phyloP scores from a whole-genome alignment of 208 protist genomes.

The Crithidia fasciculata region DNA sequence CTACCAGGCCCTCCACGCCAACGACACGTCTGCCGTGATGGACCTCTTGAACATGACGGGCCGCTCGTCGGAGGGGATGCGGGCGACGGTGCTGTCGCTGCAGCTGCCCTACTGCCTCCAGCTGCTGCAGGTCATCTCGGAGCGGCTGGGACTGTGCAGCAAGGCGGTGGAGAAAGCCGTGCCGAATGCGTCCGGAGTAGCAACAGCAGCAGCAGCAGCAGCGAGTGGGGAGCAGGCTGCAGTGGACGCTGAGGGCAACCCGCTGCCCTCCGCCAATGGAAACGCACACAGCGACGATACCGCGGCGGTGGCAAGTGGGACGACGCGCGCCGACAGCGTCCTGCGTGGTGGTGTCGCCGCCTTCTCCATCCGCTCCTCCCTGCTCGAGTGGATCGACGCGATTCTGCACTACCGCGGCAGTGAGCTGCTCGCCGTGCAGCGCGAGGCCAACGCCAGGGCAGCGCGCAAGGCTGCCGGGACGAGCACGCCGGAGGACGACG shows the following conservation, averaged over 20 bases:
- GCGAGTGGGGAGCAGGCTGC: background rate
- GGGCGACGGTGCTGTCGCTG: conserved; percentile 65
- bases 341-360: conserved; percentile 46
- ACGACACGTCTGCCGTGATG: conserved; percentile 78
- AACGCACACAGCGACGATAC: background rate
- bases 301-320: background rate
- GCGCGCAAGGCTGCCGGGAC: conserved; percentile 1
- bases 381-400: conserved; percentile 78
- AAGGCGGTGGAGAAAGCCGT: conserved; percentile 22
- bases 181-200: background rate
- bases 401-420: conserved; percentile 81
- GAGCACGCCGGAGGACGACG: conserved; percentile 6
- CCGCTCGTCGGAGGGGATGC: conserved; percentile 54
- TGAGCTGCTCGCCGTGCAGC: conserved; percentile 79
- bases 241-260: too few species aligned
- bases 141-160: conserved; percentile 60
- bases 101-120: conserved; percentile 82
- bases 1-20: conserved; percentile 86
- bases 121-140: conserved; percentile 71
- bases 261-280: too few species aligned
- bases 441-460: conserved; percentile 10
- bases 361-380: conserved; percentile 62
- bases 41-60: conserved; percentile 79
- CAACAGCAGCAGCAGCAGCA: background rate
- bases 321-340: conserved; percentile 6